phyloP scores from a whole-genome alignment of 441 rosid species.

The Adansonia gregorii region DNA sequence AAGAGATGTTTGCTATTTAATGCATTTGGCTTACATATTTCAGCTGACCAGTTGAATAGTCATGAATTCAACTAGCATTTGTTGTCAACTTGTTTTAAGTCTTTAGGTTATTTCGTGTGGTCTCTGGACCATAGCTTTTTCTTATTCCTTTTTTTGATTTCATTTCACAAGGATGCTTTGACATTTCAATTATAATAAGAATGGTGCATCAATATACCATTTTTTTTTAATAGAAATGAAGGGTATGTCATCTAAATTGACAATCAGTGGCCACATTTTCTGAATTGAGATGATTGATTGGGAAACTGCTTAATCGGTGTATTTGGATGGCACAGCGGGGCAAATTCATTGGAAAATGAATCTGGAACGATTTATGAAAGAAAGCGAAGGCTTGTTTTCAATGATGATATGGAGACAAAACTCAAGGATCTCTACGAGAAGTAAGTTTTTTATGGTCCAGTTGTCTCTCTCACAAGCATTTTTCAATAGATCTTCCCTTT shows the following conservation, averaged over 20 bases:
- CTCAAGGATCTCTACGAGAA: conserved; percentile 73
- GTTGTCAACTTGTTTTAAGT: conserved; percentile 26
- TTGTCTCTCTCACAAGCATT: not conserved
- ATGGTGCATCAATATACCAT: not conserved
- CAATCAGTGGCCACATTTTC: not conserved
- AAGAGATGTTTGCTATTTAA: conserved; percentile 37
- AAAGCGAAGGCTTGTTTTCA: conserved; percentile 68
- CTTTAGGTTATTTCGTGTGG: not conserved
- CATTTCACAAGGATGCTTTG: not conserved
- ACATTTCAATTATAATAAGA: conserved; percentile 1
- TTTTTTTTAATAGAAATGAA: not conserved
- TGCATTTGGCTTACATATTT: conserved; percentile 5
- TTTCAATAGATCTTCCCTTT: conserved; percentile 4
- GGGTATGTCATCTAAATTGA: conserved; percentile 6
- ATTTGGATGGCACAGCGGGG: conserved; percentile 52
- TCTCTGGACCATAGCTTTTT: not conserved
- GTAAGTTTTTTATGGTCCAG: conserved; percentile 48
- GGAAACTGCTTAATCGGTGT: conserved; percentile 15
- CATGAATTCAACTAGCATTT: conserved; percentile 22
- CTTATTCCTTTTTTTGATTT: not conserved
- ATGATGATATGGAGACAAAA: conserved; percentile 62
- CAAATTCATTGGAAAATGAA: conserved; percentile 42
- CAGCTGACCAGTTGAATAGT: conserved; percentile 13
- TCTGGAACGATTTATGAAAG: conserved; percentile 49
- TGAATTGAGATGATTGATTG: conserved; percentile 18